A percentile compares a stretch with the other conserved stretches of the same genome.
phyloP scores from a whole-genome alignment of 345 rosid genomes.

The Syzygium oleosum region DNA sequence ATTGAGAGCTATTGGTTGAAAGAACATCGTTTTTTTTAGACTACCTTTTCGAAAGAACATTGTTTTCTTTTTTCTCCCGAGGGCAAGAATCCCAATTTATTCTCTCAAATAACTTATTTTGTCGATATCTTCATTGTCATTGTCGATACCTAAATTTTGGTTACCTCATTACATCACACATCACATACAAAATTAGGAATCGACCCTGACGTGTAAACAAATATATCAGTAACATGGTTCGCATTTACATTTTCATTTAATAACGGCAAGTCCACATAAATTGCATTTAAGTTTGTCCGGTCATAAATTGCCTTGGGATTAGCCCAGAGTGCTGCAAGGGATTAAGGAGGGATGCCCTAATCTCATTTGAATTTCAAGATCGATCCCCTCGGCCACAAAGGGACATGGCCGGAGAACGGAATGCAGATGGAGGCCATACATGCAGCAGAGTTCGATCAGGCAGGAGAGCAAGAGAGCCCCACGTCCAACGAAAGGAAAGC shows the following conservation, averaged over 20 bases:
- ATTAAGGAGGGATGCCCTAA: background rate
- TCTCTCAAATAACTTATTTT: no score
- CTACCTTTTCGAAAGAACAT: no score
- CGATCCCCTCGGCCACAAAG: background rate
- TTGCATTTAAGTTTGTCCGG: background rate
- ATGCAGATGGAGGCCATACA: fast-evolving
- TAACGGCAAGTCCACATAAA: background rate
- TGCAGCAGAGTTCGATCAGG: background rate
- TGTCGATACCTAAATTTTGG: background rate
- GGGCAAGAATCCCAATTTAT: no score
- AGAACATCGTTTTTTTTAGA: background rate
- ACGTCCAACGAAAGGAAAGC: background rate
- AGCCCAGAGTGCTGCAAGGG: background rate
- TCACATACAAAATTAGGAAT: background rate
- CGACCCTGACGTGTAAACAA: background rate
- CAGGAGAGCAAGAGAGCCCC: background rate
- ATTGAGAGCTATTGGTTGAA: background rate
- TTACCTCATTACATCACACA: background rate
- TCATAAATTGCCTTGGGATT: background rate
- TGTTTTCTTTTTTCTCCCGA: no score
- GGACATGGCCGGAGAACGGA: background rate
- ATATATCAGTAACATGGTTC: background rate
- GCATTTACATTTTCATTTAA: background rate
- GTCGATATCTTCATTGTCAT: no score
- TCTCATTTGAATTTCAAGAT: background rate